These are phyloP conservation scores for Spathaspora sp. DNA, from an alignment of 1,139 yeast species.

Conservation along the genomic window DNA sequence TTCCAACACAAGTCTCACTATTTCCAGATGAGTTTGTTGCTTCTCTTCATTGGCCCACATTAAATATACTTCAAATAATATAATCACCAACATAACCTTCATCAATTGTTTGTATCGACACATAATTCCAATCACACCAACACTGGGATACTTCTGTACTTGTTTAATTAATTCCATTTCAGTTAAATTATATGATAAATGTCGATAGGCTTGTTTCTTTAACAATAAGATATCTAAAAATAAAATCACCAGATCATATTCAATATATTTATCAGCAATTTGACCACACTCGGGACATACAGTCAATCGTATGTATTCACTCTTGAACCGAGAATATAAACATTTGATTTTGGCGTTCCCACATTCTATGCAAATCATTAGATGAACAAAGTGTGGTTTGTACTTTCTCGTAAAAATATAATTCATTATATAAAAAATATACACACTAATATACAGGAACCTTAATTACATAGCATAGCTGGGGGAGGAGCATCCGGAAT, in stretches of 20 bases:
- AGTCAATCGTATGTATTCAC: slow-evolving; percentile 76
- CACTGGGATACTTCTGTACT: background rate
- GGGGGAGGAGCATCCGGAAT: slow-evolving; percentile 88
- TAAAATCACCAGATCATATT: slow-evolving; percentile 79
- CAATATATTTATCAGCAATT: slow-evolving; percentile 89
- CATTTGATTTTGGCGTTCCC: slow-evolving; percentile 56
- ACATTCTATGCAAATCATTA: slow-evolving; percentile 91
- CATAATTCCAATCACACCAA: slow-evolving; percentile 3
- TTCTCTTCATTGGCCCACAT: slow-evolving; percentile 91
- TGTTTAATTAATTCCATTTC: slow-evolving; percentile 29
- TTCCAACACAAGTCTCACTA: slow-evolving; percentile 34
- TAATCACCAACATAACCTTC: slow-evolving; percentile 60
- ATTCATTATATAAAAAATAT: background rate
- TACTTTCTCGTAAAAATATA: background rate
- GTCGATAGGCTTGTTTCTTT: slow-evolving; percentile 89
- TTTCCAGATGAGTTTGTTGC: slow-evolving; percentile 28
- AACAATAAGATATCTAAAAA: slow-evolving; percentile 80
- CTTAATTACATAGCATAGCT: slow-evolving; percentile 17
- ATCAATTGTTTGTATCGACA: slow-evolving; percentile 25
- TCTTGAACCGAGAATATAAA: slow-evolving; percentile 71
- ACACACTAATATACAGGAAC: slow-evolving; percentile 1
- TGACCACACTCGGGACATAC: slow-evolving; percentile 71
- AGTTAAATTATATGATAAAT: slow-evolving; percentile 75
- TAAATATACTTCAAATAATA: slow-evolving; percentile 86
- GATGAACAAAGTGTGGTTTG: background rate